Evolutionary conservation across 2,329 filamentous ascomycete species (phyloP).

Genomic region (Neobulgaria alba): DNA sequence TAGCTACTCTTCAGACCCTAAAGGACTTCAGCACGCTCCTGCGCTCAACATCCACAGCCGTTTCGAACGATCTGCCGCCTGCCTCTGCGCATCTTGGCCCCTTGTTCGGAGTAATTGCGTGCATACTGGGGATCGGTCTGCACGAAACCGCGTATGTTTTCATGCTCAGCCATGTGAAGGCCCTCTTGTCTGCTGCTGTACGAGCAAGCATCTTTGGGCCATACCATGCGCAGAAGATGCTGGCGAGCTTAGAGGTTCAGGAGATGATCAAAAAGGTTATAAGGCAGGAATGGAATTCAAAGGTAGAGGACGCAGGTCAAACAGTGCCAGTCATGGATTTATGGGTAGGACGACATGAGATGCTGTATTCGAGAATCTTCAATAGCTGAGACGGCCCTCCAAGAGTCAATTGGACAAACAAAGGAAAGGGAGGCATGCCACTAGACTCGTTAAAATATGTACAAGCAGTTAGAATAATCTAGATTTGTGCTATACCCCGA

Average conservation of each 20-base stretch:
- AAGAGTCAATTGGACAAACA: too few species aligned
- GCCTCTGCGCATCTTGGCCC: conserved; percentile 61
- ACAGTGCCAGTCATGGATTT: conserved; percentile 70
- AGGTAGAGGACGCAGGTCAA: conserved; percentile 61
- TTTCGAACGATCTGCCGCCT: conserved; percentile 29
- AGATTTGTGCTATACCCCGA: not conserved
- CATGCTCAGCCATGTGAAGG: conserved; percentile 67
- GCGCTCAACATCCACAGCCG: conserved; percentile 16
- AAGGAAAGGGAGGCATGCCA: too few species aligned
- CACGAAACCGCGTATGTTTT: conserved; percentile 66
- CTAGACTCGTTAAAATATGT: not conserved
- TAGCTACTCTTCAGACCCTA: conserved; percentile 18
- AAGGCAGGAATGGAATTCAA: conserved; percentile 48
- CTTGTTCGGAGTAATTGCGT: conserved; percentile 58
- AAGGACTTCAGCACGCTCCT: conserved; percentile 23
- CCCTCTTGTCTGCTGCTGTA: conserved; percentile 67
- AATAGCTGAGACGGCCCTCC: conserved; percentile 68
- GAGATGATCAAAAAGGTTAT: conserved; percentile 49
- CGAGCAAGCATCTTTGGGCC: conserved; percentile 71
- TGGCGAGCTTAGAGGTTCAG: conserved; percentile 54
- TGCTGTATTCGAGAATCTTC: conserved; percentile 78
- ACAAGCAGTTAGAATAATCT: not conserved
- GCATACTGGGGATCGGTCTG: conserved; percentile 49
- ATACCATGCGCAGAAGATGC: conserved; percentile 67
- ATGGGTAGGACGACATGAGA: conserved; percentile 75